Conservation (phyloP, 352 stramenopile genomes). For the Pythium brachiatum region DNA sequence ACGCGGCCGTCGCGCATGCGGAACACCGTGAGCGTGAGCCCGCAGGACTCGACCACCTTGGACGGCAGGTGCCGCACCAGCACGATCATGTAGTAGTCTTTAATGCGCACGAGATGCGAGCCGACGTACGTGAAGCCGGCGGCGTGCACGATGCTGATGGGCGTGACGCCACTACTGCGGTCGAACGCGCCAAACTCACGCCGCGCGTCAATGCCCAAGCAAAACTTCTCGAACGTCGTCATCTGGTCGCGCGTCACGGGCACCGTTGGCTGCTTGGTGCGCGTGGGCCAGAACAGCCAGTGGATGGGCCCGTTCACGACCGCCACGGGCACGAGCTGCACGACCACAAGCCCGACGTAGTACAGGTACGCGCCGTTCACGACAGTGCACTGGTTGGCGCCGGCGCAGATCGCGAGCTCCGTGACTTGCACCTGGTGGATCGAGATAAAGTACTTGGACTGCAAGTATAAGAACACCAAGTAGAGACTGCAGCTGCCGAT, state of each 20-base stretch:
- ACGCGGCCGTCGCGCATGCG: conserved; percentile 12
- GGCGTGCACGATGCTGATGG: conserved; percentile 24
- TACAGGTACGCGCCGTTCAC: conserved; percentile 6
- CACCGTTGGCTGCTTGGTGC: not conserved
- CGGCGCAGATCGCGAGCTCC: conserved; percentile 8
- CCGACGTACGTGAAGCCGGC: conserved; percentile 25
- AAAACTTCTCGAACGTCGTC: conserved; percentile 21
- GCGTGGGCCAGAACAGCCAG: not conserved
- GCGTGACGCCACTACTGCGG: conserved; percentile 10
- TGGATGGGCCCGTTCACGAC: conserved; percentile 8
- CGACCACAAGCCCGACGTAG: conserved; percentile 5
- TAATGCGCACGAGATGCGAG: conserved; percentile 19
- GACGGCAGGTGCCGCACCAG: conserved; percentile 8
- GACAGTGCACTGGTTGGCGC: conserved; percentile 16
- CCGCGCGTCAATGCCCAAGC: conserved; percentile 18
- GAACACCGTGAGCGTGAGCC: conserved; percentile 24
- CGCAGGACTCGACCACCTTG: conserved; percentile 12
- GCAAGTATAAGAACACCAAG: conserved; percentile 3
- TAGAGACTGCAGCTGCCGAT: conserved; percentile 14
- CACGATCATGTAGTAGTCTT: conserved; percentile 25
- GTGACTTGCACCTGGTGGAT: conserved; percentile 17
- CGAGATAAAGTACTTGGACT: conserved; percentile 10
- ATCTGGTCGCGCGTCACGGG: not conserved
- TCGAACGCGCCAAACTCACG: conserved; percentile 14
- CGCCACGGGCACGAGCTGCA: conserved; percentile 9